Evolutionary conservation across 164 flowering plant species (phyloP), one percentile per base, ranked within the genome.

Genomic region (Vitis cinerea): DNA sequence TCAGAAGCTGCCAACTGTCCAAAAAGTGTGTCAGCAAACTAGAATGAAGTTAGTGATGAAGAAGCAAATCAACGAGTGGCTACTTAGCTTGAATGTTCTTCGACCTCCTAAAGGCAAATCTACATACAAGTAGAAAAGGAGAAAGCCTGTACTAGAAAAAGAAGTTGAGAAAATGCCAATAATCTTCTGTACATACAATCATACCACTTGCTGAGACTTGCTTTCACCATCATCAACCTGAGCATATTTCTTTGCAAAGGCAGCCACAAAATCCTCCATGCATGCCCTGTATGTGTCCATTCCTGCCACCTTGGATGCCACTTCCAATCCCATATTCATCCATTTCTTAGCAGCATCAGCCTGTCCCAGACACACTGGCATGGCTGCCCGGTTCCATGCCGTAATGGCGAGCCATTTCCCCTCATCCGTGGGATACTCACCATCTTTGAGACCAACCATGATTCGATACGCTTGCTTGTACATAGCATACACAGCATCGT

Each of bases 391-490:
- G 74, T 90, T 92, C 99, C 99, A 92, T 12, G 99, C 93, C 1
- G 97, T 91, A 63, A 70, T 90, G 47, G 90, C 88, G 19, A 94
- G 83, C 99, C 99, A 94, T 76, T 89, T 91, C 10, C 85, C 97
- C 70, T 94, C 99, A 50, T 88, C 93, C 10, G 58, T 68, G 0
- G 98, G 99, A 76, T 85, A 94, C 65, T 91, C 96, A 3, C 93
- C 92, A 49, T 84, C 94, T 77, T 78, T 87, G 59, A 94, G 67
- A 8, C 98, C 98, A 44, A 94, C 90, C 91, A 94, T 90, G 55
- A 92, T 83, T 65, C 86, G 64, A 61, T 83, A 84, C 5, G 97
- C 98, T 69, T 90, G 92, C 84, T 78, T 88, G 77, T 94, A 92
- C 74, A 84, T 69, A 10, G 64, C 71, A 63, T 83, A 78, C 12